Evolutionary conservation across 768 basidiomycete genomes (phyloP).

Genomic region (Lactarius hengduanensis): DNA sequence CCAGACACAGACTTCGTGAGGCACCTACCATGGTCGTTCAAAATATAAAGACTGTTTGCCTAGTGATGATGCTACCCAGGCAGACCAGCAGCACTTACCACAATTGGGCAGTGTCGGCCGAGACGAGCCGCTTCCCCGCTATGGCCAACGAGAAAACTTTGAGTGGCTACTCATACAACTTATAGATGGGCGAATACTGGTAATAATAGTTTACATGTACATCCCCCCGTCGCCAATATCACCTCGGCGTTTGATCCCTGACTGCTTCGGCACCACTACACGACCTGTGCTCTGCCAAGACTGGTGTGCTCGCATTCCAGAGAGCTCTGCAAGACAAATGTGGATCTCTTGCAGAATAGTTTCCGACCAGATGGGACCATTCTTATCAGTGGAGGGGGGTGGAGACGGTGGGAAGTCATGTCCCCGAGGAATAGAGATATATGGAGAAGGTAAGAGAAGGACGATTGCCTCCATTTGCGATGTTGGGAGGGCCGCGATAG

Average conservation of each 20-base stretch:
- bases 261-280: slow-evolving; percentile 2
- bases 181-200: neutral
- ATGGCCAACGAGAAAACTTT: neutral
- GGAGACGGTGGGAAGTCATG: neutral
- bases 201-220: slow-evolving; percentile 27
- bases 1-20: neutral
- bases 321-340: slow-evolving; percentile 6
- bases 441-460: slow-evolving; percentile 28
- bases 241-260: slow-evolving; percentile 7
- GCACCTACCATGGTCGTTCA: slow-evolving; percentile 20
- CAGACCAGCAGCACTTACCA: neutral
- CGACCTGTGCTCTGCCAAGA: slow-evolving; percentile 16
- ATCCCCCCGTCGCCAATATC: slow-evolving; percentile 30
- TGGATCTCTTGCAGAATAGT: slow-evolving; percentile 21
- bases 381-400: neutral
- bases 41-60: neutral
- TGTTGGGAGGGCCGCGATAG: slow-evolving; percentile 23
- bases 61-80: neutral
- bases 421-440: slow-evolving; percentile 13
- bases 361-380: slow-evolving; percentile 16
- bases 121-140: neutral
- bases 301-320: neutral
- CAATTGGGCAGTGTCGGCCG: neutral
- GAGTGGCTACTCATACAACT: neutral
- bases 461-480: slow-evolving; percentile 21